Evolutionary conservation across 495 filamentous ascomycete genomes (phyloP).

Genomic region (Penicillium tannophilum): DNA sequence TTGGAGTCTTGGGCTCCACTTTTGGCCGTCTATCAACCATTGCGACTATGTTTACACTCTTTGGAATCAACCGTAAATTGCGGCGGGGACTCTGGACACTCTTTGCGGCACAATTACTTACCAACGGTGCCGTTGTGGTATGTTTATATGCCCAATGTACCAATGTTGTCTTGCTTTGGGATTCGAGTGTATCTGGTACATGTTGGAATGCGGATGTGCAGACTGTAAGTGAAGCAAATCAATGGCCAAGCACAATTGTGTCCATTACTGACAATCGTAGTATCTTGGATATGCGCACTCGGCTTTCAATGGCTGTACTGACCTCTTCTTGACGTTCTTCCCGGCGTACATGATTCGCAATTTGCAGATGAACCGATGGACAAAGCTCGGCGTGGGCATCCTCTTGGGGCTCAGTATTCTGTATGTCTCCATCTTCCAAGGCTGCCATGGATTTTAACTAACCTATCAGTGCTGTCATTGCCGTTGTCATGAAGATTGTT

Average conservation of each 20-base stretch:
- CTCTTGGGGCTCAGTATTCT: conserved; percentile 1
- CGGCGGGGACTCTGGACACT: background rate
- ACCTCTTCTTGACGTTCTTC: conserved; percentile 4
- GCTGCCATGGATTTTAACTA: background rate
- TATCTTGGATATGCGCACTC: conserved; percentile 6
- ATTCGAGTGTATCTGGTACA: background rate
- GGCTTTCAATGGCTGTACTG: conserved; percentile 2
- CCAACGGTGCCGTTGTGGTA: background rate
- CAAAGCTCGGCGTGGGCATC: background rate
- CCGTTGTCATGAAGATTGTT: conserved; percentile 6
- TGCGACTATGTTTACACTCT: conserved; percentile 3
- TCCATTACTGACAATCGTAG: background rate
- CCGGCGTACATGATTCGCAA: conserved; percentile 4
- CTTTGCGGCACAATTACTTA: background rate
- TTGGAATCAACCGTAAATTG: background rate
- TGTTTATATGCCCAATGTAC: conserved; percentile 6
- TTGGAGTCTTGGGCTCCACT: conserved; percentile 4
- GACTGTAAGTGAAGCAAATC: background rate
- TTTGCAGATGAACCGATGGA: conserved; percentile 6
- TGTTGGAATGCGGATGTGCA: conserved; percentile 9
- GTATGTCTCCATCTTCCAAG: background rate
- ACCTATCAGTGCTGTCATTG: conserved; percentile 2
- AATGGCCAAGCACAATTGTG: background rate
- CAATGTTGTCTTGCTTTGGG: conserved; percentile 2
- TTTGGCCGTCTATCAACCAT: conserved; percentile 4